Evolutionary conservation across 2,329 filamentous ascomycete genomes (phyloP).

Genomic region (Graphilbum fragrans): DNA sequence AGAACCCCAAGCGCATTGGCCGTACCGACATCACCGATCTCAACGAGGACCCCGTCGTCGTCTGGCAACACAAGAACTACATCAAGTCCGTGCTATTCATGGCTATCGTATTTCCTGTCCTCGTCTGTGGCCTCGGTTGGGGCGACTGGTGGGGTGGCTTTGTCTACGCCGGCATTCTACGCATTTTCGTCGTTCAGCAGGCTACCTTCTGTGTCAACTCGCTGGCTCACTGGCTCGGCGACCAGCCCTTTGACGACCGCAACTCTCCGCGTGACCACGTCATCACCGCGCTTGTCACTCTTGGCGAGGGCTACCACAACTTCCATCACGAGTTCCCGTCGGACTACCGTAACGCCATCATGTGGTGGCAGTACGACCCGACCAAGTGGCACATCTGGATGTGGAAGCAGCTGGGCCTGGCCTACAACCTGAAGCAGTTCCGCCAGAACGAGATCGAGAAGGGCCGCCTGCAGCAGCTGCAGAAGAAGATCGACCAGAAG

Average conservation of each 20-base stretch:
- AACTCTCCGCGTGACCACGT: conserved; percentile 84
- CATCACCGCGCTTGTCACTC: conserved; percentile 72
- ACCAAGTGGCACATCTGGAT: conserved; percentile 83
- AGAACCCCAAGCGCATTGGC: conserved; percentile 81
- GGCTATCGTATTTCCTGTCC: conserved; percentile 62
- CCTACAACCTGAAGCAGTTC: conserved; percentile 84
- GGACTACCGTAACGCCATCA: conserved; percentile 83
- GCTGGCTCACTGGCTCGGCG: conserved; percentile 79
- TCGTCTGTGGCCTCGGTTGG: conserved; percentile 69
- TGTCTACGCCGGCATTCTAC: conserved; percentile 73
- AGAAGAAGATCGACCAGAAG: conserved; percentile 90
- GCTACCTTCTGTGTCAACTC: conserved; percentile 92
- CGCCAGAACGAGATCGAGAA: conserved; percentile 86
- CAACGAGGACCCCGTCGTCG: conserved; percentile 73
- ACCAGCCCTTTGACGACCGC: conserved; percentile 86
- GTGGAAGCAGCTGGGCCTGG: conserved; percentile 75
- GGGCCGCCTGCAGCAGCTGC: conserved; percentile 74
- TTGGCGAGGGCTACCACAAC: conserved; percentile 84
- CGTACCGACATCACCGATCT: conserved; percentile 81
- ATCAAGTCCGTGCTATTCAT: conserved; percentile 68
- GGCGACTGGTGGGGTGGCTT: conserved; percentile 72
- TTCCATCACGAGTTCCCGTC: conserved; percentile 93
- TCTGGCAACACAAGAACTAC: conserved; percentile 83
- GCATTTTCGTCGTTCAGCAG: conserved; percentile 84
- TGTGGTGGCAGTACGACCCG: conserved; percentile 86